Base-by-base conservation (phyloP, 306 rosid genomes). In the Medicago lupulina region DNA sequence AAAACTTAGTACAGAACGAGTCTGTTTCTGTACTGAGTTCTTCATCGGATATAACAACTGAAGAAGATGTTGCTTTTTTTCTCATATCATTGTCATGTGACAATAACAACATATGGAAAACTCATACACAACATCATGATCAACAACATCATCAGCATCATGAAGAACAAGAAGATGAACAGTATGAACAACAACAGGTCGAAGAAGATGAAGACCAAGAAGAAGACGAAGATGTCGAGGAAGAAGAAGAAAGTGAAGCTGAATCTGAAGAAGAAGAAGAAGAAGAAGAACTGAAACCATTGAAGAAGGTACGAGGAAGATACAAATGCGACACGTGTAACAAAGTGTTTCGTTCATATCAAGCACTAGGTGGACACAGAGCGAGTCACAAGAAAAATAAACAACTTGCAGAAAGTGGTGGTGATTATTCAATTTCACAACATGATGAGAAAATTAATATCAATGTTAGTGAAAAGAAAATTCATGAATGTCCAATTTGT, bases 311-410 rank as follows among this genome's bases (percentile, higher is more conserved):
- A 67, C 43, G 54, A 82, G 91, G 92, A 2, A 95, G 83, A 70
- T 92, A 92, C 83, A 90, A 88, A 85, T 95, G 99, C 13, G 99
- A 95, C 64, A 92, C 99, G 66, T 95, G 99, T 82, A 75, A 88
- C 41, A 92, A 86, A 61, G 88, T 83, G 14, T 90, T 95, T 75
- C 83, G 94, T 73, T 95, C 99, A 5, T 95, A 92, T 23, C 99
- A 95, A 71, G 99, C 98, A 9, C 72, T 95, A 0, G 99, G 99
- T 3, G 99, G 99, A 1, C 99, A 95, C 75, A 85, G 97, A 79
- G 99, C 99, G 6, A 92, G 98, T 76, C 99, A 95, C 80, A 92
- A 92, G 89, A 95, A 95, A 82, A 87, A 86, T 60, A 90, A 87
- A 61, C 8, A 72, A 5, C 25, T 44, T 44, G 6, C 31, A 0